Percentiles rank a stretch among this genome's conserved stretches.
phyloP scores from a whole-genome alignment of 2,329 filamentous ascomycete species.

The Fusarium staphyleae region DNA sequence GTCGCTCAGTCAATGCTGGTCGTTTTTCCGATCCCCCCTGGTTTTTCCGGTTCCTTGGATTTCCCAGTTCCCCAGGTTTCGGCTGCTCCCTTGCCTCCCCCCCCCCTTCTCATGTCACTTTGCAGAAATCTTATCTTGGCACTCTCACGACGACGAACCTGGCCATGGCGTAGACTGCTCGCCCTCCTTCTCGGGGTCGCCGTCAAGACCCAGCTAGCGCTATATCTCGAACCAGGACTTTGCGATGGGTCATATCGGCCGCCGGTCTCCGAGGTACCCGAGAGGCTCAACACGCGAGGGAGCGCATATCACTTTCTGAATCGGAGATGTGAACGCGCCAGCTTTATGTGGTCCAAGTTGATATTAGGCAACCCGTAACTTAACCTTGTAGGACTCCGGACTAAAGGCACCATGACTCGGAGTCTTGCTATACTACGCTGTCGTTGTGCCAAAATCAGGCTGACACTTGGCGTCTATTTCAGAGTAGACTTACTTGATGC shows the following conservation, averaged over 20 bases:
- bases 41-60: background rate
- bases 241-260: background rate
- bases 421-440: too few species aligned
- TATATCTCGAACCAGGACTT: conserved; percentile 4
- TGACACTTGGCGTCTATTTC: too few species aligned
- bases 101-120: background rate
- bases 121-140: too few species aligned
- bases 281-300: conserved; percentile 1
- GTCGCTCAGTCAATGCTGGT: too few species aligned
- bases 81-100: background rate
- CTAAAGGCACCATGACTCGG: too few species aligned
- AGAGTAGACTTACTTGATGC: too few species aligned
- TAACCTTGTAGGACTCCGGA: too few species aligned
- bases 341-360: background rate
- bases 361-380: too few species aligned
- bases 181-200: conserved; percentile 24
- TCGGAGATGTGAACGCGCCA: background rate
- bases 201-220: conserved; percentile 5
- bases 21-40: conserved; percentile 4
- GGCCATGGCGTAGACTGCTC: conserved; percentile 8
- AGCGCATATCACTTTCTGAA: background rate
- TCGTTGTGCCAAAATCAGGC: too few species aligned
- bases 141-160: too few species aligned
- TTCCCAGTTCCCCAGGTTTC: conserved; percentile 28
- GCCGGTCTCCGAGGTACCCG: conserved; percentile 18